Base-by-base conservation (phyloP, 768 basidiomycete genomes). In the Leccinum rimulosum region DNA sequence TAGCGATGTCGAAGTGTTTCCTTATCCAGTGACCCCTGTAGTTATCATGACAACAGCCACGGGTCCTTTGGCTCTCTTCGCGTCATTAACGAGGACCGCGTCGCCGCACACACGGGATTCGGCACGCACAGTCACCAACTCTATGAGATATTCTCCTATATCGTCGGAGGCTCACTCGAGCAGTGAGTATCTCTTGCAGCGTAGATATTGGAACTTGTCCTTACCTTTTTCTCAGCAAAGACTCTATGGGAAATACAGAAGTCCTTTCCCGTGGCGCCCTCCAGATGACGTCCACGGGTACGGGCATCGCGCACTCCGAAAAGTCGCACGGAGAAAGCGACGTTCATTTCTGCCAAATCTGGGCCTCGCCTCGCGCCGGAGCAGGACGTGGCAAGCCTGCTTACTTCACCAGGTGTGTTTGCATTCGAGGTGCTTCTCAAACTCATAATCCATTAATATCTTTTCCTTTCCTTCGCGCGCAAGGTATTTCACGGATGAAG, bases 11-110 rank as follows among this genome's bases (percentile, higher is more conserved):
- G 40, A 43, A n/a, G n/a, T 43, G 43, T 43, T 43, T 43, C 43
- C 43, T 45, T 45, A 45, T 45, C 10, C 19, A 45, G 19, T 6
- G 9, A 22, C 43, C 43, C 43, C 43, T 12, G 35, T 15, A 86
- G 82, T 66, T 96, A 93, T 69, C 79, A 84, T 43, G 86, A 88
- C 50, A 62, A 68, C 8, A 55, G 75, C 1, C 85, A 86, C 62
- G 77, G 84, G 49, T 74, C 77, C 2, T 95, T 84, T 63, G 91
- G 95, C 2, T 66, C 84, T 15, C 82, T 98, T 1, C 84, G 95
- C 9, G 91, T 98, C 36, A 87, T 98, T 73, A 97, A 97, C 75
- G 95, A 97, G 73, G 93, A 94, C 66, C 86, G 91, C n/a, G 90
- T 95, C 43, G 81, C 80, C 4, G 75, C 88, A 6, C 67, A 74